Percentiles rank a stretch among this genome's conserved stretches.
Conservation (phyloP, 2,329 filamentous ascomycete genomes). For the Thyridium curvatum region DNA sequence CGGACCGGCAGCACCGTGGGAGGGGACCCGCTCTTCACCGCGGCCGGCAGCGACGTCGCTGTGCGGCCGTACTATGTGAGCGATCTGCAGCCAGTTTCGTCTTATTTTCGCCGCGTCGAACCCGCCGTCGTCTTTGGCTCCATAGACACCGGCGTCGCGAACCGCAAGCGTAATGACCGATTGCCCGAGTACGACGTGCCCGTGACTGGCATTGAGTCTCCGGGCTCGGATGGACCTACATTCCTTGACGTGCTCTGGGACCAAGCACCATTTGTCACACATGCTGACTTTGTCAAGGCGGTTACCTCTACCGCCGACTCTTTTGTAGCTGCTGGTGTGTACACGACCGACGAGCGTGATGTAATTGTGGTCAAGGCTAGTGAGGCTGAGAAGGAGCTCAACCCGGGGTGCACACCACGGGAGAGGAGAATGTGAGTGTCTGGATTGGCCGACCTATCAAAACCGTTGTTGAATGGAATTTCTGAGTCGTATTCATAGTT, state of each 20-base stretch:
- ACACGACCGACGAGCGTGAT: slow-evolving; percentile 14
- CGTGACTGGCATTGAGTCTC: slow-evolving; percentile 18
- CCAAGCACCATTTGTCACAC: slow-evolving; percentile 18
- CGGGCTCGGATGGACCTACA: slow-evolving; percentile 21
- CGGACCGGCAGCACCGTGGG: slow-evolving; percentile 10
- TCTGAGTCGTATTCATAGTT: too few relatives aligned
- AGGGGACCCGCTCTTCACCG: slow-evolving; percentile 19
- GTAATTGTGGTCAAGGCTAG: slow-evolving; percentile 14
- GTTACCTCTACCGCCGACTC: slow-evolving; percentile 12
- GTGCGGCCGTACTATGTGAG: slow-evolving; percentile 22
- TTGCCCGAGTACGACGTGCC: slow-evolving; percentile 21
- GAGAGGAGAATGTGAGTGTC: too few relatives aligned
- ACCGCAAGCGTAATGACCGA: slow-evolving; percentile 21
- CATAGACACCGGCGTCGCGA: slow-evolving; percentile 17
- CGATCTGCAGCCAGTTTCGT: slow-evolving; percentile 18
- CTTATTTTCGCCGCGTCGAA: slow-evolving; percentile 23
- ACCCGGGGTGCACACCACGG: too few relatives aligned
- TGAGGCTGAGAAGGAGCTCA: slow-evolving; percentile 17
- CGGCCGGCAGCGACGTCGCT: slow-evolving; percentile 8
- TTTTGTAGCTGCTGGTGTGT: slow-evolving; percentile 17
- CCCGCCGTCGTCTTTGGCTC: slow-evolving; percentile 19
- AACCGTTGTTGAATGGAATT: too few relatives aligned
- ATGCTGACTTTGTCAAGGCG: slow-evolving; percentile 15
- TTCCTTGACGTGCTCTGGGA: slow-evolving; percentile 24
- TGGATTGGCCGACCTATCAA: too few relatives aligned